These are phyloP conservation scores for Carex pumila DNA, from an alignment of 176 grass and related monocot genomes.

Conservation along the genomic window DNA sequence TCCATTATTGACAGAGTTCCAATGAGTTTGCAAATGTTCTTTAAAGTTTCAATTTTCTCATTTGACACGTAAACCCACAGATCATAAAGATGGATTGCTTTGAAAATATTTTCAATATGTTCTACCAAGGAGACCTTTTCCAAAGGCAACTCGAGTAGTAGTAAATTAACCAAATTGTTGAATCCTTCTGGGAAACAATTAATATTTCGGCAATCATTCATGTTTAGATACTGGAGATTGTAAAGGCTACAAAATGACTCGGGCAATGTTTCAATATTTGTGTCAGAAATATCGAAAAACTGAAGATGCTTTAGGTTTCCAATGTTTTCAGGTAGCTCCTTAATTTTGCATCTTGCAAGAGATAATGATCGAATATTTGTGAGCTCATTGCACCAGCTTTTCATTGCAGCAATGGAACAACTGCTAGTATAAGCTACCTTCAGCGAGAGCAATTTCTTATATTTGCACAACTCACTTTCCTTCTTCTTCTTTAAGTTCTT, in stretches of 20 bases:
- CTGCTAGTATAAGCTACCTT: too few species aligned
- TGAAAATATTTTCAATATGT: neutral
- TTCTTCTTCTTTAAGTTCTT: too few species aligned
- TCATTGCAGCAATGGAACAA: neutral
- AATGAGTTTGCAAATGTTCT: neutral
- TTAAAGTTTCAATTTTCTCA: neutral
- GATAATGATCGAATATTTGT: neutral
- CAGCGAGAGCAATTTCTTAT: neutral
- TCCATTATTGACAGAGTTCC: neutral
- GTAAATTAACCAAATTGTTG: neutral
- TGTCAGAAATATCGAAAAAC: neutral
- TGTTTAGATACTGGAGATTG: neutral
- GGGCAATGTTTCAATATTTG: neutral
- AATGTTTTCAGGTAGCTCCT: neutral
- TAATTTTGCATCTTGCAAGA: neutral
- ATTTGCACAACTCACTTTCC: neutral
- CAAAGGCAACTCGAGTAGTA: neutral
- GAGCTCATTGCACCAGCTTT: neutral
- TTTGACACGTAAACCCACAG: too few species aligned
- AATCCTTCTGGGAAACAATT: neutral
- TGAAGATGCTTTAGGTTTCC: neutral
- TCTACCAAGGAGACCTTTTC: neutral
- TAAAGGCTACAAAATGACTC: neutral
- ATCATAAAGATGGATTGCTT: neutral
- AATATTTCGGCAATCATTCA: neutral